Evolutionary conservation across 108 stramenopile species (phyloP).

Genomic region (Cyclotella choctawhatcheeana): DNA sequence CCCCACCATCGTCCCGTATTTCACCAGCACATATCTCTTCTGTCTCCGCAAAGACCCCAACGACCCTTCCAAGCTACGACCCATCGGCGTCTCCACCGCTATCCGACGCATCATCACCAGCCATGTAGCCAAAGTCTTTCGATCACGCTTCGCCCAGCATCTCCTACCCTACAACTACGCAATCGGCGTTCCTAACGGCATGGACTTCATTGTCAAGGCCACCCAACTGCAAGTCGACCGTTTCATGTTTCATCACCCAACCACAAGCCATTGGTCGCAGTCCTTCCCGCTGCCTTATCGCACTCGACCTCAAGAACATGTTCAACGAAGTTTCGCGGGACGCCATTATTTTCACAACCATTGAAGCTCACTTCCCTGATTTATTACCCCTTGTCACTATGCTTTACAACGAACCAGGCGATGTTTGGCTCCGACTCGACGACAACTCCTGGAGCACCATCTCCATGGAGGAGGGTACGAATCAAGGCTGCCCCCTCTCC

Average conservation of each 20-base stretch:
- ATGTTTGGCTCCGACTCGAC: slow-evolving; percentile 11
- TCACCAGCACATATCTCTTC: slow-evolving; percentile 31
- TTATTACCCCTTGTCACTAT: slow-evolving; percentile 14
- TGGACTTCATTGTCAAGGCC: slow-evolving; percentile 23
- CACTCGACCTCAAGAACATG: slow-evolving; percentile 36
- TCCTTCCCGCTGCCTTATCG: slow-evolving; percentile 14
- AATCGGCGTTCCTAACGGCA: slow-evolving; percentile 13
- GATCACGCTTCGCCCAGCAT: neutral
- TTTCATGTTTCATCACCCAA: slow-evolving; percentile 14
- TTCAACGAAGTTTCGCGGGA: slow-evolving; percentile 34
- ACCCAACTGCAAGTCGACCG: slow-evolving; percentile 12
- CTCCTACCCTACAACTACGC: slow-evolving; percentile 31
- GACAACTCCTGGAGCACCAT: slow-evolving; percentile 3
- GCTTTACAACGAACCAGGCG: slow-evolving; percentile 5
- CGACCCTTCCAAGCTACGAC: slow-evolving; percentile 32
- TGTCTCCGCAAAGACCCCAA: slow-evolving; percentile 36
- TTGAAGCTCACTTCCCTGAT: slow-evolving; percentile 7
- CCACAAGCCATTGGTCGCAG: neutral
- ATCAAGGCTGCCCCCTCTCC: slow-evolving; percentile 37
- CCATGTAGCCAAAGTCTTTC: neutral
- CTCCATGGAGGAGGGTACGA: slow-evolving; percentile 22
- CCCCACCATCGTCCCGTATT: neutral
- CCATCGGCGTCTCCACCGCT: slow-evolving; percentile 28
- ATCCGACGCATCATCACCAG: slow-evolving; percentile 26
- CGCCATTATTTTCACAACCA: neutral